Evolutionary conservation across 106 monocot species (phyloP).

Genomic region (Posidonia australis): DNA sequence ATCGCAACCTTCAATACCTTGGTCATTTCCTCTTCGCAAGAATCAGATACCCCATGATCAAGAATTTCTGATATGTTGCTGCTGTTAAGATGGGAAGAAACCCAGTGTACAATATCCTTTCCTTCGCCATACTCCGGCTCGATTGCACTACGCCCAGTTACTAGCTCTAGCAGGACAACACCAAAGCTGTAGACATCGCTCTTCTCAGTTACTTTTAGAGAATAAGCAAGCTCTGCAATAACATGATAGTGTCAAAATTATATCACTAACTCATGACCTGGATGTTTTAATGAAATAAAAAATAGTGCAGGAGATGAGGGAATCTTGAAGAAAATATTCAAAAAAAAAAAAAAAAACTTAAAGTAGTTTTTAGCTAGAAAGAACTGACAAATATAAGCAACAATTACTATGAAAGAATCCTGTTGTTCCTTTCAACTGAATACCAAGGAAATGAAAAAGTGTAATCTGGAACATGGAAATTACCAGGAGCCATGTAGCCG

Average conservation of each 20-base stretch:
- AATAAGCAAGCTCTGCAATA: slow-evolving; percentile 63
- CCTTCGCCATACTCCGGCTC: slow-evolving; percentile 54
- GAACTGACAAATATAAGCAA: too few relatives aligned
- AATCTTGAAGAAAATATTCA: too few relatives aligned
- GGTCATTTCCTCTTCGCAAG: slow-evolving; percentile 41
- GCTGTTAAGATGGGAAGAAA: slow-evolving; percentile 27
- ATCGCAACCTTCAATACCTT: slow-evolving; percentile 64
- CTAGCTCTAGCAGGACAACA: slow-evolving; percentile 64
- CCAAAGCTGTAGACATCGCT: slow-evolving; percentile 89
- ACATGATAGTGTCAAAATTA: neutral
- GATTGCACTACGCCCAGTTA: slow-evolving; percentile 47
- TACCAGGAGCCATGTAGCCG: slow-evolving; percentile 90
- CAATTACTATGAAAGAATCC: too few relatives aligned
- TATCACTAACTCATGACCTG: too few relatives aligned
- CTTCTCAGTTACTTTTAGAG: slow-evolving; percentile 56
- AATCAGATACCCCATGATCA: slow-evolving; percentile 22
- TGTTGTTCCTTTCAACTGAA: too few relatives aligned
- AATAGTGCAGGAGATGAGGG: too few relatives aligned
- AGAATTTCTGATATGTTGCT: slow-evolving; percentile 27
- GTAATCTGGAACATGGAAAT: neutral
- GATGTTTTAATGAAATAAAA: too few relatives aligned
- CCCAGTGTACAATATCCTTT: slow-evolving; percentile 83
- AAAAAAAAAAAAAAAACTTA: too few relatives aligned
- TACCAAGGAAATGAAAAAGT: neutral
- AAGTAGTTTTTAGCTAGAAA: too few relatives aligned